These are phyloP conservation scores for Metarhizium album DNA, from an alignment of 2,329 filamentous ascomycete genomes.

Conservation along the genomic window DNA sequence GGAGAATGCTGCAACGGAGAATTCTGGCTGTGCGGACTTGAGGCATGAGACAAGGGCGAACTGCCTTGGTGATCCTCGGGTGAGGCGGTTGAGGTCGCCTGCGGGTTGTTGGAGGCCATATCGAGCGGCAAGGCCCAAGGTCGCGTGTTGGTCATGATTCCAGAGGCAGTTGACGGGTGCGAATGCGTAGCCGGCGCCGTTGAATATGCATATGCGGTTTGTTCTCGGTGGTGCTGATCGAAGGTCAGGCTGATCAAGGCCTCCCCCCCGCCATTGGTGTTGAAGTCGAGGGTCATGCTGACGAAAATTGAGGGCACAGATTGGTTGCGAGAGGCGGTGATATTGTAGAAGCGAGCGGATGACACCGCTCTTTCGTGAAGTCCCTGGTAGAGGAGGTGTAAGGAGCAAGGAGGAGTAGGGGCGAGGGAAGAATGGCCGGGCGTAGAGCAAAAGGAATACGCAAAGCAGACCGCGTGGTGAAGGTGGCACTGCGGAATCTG, in stretches of 20 bases:
- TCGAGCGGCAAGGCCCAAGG: conserved; percentile 44
- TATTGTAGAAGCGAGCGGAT: conserved; percentile 26
- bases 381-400: conserved; percentile 21
- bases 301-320: conserved; percentile 22
- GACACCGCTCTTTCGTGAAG: conserved; percentile 35
- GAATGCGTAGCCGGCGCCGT: conserved; percentile 15
- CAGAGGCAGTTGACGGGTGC: conserved; percentile 21
- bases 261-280: conserved; percentile 43
- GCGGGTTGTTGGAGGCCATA: conserved; percentile 33
- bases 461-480: conserved; percentile 6
- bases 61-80: conserved; percentile 38
- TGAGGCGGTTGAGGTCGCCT: conserved; percentile 34
- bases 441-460: background rate
- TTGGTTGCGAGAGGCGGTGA: conserved; percentile 19
- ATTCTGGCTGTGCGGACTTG: conserved; percentile 42
- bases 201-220: conserved; percentile 29
- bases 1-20: conserved; percentile 42
- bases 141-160: conserved; percentile 26
- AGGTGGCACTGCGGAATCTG: conserved; percentile 4
- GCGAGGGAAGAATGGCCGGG: conserved; percentile 1
- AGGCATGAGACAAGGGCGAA: conserved; percentile 38
- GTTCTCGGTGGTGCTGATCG: conserved; percentile 47
- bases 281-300: conserved; percentile 50
- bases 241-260: conserved; percentile 51
- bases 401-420: conserved; percentile 5